These are phyloP conservation scores for Citrus unshiu DNA, from an alignment of 345 rosid genomes.

Conservation along the genomic window DNA sequence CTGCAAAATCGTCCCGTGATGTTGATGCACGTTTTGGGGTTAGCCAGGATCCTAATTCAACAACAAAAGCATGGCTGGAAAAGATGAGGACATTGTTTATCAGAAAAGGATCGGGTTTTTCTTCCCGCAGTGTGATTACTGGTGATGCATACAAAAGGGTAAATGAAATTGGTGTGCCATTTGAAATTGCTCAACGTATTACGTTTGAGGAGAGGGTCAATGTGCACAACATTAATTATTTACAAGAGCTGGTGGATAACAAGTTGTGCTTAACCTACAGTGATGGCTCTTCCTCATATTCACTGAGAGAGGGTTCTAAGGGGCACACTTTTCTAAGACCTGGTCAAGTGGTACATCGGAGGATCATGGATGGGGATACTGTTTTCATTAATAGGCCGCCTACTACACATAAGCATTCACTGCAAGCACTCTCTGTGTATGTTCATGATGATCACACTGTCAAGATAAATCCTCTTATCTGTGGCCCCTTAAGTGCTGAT, in stretches of 20 bases:
- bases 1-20: conserved; percentile 62
- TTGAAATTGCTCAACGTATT: conserved; percentile 78
- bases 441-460: conserved; percentile 92
- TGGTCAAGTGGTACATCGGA: conserved; percentile 85
- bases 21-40: conserved; percentile 59
- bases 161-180: conserved; percentile 81
- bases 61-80: conserved; percentile 91
- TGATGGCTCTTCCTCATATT: conserved; percentile 71
- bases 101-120: conserved; percentile 90
- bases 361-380: conserved; percentile 88
- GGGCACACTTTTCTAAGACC: conserved; percentile 73
- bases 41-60: conserved; percentile 45
- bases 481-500: conserved; percentile 93
- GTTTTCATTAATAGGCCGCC: conserved; percentile 97
- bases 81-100: conserved; percentile 86
- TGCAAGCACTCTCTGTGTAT: conserved; percentile 90
- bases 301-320: conserved; percentile 88
- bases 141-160: conserved; percentile 83
- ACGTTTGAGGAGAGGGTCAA: conserved; percentile 90
- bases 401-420: conserved; percentile 89
- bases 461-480: conserved; percentile 88
- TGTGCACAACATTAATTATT: conserved; percentile 48
- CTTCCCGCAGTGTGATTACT: conserved; percentile 95
- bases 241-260: conserved; percentile 76
- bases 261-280: conserved; percentile 67